Percentiles rank a stretch among this genome's conserved stretches.
phyloP scores from a whole-genome alignment of 495 filamentous ascomycete genomes.

The Penicillium coffeae region DNA sequence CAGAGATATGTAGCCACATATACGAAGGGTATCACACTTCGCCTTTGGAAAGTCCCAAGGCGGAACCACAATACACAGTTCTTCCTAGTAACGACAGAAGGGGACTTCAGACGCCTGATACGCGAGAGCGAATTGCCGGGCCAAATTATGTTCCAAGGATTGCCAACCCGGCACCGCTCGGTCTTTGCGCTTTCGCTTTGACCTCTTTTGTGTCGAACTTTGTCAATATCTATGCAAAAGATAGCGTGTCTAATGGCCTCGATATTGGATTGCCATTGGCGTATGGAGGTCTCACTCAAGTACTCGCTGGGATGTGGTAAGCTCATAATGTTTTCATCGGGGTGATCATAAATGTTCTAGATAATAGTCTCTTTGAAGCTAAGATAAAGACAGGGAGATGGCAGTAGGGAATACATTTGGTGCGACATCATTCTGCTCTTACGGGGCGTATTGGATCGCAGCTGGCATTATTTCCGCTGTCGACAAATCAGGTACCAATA shows the following conservation, averaged over 20 bases:
- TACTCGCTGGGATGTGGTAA: slow-evolving; percentile 88
- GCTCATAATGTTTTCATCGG: too few relatives aligned
- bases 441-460: slow-evolving; percentile 88
- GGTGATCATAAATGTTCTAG: too few relatives aligned
- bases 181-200: slow-evolving; percentile 75
- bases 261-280: slow-evolving; percentile 61
- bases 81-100: not conserved
- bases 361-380: too few relatives aligned
- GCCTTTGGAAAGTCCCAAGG: not conserved
- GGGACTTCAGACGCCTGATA: not conserved
- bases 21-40: not conserved
- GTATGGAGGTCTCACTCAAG: slow-evolving; percentile 76
- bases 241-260: slow-evolving; percentile 51
- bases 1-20: not conserved
- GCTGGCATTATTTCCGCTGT: slow-evolving; percentile 77
- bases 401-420: slow-evolving; percentile 88
- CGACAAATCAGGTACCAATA: slow-evolving; percentile 42
- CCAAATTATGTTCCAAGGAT: slow-evolving; percentile 61
- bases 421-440: slow-evolving; percentile 88
- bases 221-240: slow-evolving; percentile 63
- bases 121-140: not conserved
- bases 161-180: slow-evolving; percentile 74
- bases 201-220: slow-evolving; percentile 80
- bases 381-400: slow-evolving; percentile 68
- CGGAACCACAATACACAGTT: not conserved